Evolutionary conservation across 2,329 filamentous ascomycete species (phyloP), one percentile per base, ranked within the genome.

Genomic region (Diaporthe eres): DNA sequence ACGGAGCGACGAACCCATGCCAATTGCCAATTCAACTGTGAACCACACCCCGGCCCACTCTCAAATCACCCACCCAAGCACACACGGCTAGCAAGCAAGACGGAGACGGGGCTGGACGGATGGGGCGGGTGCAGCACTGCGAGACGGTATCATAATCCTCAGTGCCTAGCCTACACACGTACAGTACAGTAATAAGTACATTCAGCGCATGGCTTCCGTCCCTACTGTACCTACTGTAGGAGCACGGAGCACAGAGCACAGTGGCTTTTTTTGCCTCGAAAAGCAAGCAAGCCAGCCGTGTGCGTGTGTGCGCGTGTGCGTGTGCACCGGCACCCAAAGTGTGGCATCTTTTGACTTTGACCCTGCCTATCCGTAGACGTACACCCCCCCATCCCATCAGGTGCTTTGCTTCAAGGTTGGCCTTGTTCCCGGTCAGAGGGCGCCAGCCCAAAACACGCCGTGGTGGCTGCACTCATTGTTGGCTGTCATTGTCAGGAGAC

Each of bases 41-140:
- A 70, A 70, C 65, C 65, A 70, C 65, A 70, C 65, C 65, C 65
- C 65, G 65, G 65, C 65, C 65, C 65, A 70, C 65, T 70, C 49
- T 55, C 65, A 70, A 53, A 70, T 70, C 65, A 70, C 65, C 49
- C 34, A 70, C 37, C 31, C 61, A 47, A 47, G 61, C 61, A 49
- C 42, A 34, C 34, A 70, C 65, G 34, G 65, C 65, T 39, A 70
- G 49, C 49, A 55, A 22, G 34, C 53, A 61, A 37, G 65, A 70
- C 49, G 65, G 65, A 28, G 65, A 55, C 65, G 65, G 65, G 65
- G 65, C 63, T 53, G 51, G 65, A 70, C 65, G 65, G 65, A 55
- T 70, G 65, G 34, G 42, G 65, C 65, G 65, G 65, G 49, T 70
- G 65, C 65, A 70, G 65, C 65, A 70, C 34, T 70, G 65, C 65